These are phyloP conservation scores for Wilhelminamyces savonicus DNA, from an alignment of 805 yeast species.

Conservation along the genomic window DNA sequence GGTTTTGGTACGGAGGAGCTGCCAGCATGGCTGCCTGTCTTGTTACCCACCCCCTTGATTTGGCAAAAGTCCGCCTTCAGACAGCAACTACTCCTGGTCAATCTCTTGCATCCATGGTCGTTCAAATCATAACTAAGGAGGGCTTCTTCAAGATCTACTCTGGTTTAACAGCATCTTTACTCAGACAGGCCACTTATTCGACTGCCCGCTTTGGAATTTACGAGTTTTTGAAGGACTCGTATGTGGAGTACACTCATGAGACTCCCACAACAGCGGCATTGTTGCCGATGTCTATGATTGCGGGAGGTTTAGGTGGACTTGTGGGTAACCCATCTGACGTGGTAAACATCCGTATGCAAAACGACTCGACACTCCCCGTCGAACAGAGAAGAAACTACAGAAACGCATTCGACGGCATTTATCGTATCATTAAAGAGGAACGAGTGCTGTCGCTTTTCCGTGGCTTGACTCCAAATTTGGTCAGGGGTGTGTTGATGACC, in stretches of 20 bases:
- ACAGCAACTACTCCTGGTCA: constrained; percentile 68
- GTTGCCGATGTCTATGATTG: constrained; percentile 75
- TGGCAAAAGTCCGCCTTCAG: constrained; percentile 83
- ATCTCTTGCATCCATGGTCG: constrained; percentile 55
- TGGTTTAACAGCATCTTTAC: constrained; percentile 74
- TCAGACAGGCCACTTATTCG: constrained; percentile 85
- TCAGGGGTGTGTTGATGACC: constrained; percentile 82
- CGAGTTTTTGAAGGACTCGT: constrained; percentile 60
- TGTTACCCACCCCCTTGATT: constrained; percentile 76
- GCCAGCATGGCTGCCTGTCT: constrained; percentile 63
- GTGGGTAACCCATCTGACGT: constrained; percentile 88
- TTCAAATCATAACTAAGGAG: constrained; percentile 52
- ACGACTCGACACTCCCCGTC: constrained; percentile 64
- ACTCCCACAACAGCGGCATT: constrained; percentile 53
- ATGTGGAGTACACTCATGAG: constrained; percentile 32
- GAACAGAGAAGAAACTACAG: constrained; percentile 65
- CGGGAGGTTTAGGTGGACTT: constrained; percentile 79
- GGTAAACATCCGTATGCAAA: constrained; percentile 86
- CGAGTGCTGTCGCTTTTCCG: constrained; percentile 54
- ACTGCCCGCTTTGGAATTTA: constrained; percentile 84
- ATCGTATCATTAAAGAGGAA: constrained; percentile 54
- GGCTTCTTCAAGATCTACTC: constrained; percentile 69
- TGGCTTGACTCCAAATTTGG: constrained; percentile 72
- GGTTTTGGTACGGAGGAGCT: constrained; percentile 65
- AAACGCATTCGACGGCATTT: constrained; percentile 73